Evolutionary conservation across 2,329 filamentous ascomycete species (phyloP), one percentile per base, ranked within the genome.

Genomic region (Calycina marina): DNA sequence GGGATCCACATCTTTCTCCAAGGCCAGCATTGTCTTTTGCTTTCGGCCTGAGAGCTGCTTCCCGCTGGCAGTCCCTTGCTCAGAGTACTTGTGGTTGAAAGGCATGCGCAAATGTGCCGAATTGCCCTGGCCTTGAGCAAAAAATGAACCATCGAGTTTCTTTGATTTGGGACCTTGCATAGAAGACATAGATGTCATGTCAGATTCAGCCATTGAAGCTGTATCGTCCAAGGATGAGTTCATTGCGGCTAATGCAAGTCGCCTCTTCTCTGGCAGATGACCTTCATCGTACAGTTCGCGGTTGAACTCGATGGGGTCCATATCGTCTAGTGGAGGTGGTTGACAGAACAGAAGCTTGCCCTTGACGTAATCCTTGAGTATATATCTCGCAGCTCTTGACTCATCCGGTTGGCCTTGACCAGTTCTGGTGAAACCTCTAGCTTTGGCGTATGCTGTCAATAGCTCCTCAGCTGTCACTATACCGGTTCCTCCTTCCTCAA

Each of bases 361-460:
- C 53, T 79, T 93, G 45, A 98, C 90, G 50, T 96, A 98, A 59
- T 98, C 90, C 55, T 98, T 98, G 15, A 98, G 69, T 11, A 98
- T 68, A 45, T 83, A 80, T 32, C 90, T 72, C 4, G 88, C 85
- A 5, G 90, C 90, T 46, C 90, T 72, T 2, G 85, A 92, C 61
- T 93, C 85, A 49, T 98, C 90, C 0, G 90, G 88, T 51, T 90
- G 81, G 6, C 90, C 88, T 18, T 82, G 70, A 49, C 90, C 90
- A 33, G 81, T 77, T 4, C 86, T 94, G 36, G 80, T 77, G 61
- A 93, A 98, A 8, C 90, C 90, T 52, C 92, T 68, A 11, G 90
- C 90, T 34, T 69, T 72, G 20, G 90, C 90, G 49, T 94, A 96
- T 3, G 88, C 78, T 16, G 74, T 66, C 4, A 98, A 69, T 10